These are phyloP conservation scores for Botryotinia convoluta DNA, from an alignment of 2,329 filamentous ascomycete species.

Conservation along the genomic window DNA sequence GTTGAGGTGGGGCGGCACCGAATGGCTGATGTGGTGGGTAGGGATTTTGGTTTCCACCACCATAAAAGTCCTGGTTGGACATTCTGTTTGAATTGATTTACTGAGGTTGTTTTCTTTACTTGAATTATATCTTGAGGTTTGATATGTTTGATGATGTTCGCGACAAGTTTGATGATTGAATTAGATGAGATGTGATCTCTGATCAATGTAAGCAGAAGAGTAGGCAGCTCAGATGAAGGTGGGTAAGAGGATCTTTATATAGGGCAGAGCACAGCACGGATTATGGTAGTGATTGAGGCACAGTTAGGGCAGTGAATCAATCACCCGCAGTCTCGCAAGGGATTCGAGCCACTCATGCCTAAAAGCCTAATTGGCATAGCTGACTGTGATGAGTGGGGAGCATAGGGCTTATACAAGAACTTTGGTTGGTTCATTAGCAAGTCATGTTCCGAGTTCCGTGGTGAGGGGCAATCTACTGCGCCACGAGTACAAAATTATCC, in stretches of 20 bases:
- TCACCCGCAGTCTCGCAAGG: background rate
- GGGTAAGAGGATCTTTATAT: conserved; percentile 9
- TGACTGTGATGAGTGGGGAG: background rate
- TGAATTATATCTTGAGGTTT: background rate
- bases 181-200: background rate
- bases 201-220: background rate
- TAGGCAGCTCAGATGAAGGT: background rate
- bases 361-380: background rate
- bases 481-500: conserved; percentile 10
- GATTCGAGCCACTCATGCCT: background rate
- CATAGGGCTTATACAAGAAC: background rate
- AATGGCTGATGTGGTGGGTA: conserved; percentile 8
- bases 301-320: conserved; percentile 11
- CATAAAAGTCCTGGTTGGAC: conserved; percentile 14
- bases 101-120: background rate
- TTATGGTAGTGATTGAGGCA: background rate
- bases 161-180: background rate
- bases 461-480: conserved; percentile 9
- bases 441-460: background rate
- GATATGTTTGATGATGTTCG: background rate
- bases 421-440: background rate
- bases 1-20: conserved; percentile 4
- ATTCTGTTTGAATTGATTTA: background rate
- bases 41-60: background rate
- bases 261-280: background rate